A percentile compares a stretch with the other conserved stretches of the same genome.
phyloP scores from a whole-genome alignment of 306 rosid species.

The Vigna angularis region DNA sequence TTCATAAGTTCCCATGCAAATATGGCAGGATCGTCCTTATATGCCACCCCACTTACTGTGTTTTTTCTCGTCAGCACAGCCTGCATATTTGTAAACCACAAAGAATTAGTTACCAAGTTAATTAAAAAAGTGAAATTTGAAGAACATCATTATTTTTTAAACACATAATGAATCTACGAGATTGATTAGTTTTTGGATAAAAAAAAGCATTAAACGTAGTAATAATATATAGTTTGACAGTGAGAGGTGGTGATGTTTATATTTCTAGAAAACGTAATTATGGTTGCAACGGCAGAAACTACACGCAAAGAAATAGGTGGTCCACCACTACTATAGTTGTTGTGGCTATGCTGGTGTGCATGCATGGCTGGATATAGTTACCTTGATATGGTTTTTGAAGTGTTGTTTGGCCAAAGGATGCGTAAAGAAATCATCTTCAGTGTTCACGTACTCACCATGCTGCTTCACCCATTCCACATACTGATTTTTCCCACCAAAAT shows the following conservation, averaged over 20 bases:
- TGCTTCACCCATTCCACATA: slow-evolving; percentile 52
- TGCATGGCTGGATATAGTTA: neutral
- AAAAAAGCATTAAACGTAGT: too few relatives aligned
- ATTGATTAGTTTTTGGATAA: too few relatives aligned
- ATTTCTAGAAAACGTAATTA: neutral
- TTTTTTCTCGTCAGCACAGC: slow-evolving; percentile 52
- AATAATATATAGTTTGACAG: too few relatives aligned
- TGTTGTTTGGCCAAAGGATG: slow-evolving; percentile 42
- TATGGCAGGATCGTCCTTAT: slow-evolving; percentile 50
- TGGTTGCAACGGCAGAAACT: neutral
- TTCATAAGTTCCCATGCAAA: slow-evolving; percentile 61
- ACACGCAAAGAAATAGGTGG: neutral
- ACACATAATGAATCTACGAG: too few relatives aligned
- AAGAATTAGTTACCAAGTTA: neutral
- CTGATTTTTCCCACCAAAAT: slow-evolving; percentile 50
- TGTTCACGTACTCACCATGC: slow-evolving; percentile 28
- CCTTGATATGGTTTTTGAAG: slow-evolving; percentile 55
- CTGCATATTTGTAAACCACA: slow-evolving; percentile 23
- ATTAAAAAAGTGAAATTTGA: too few relatives aligned
- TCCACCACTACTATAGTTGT: neutral
- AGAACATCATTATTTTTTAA: too few relatives aligned
- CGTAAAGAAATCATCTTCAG: slow-evolving; percentile 52
- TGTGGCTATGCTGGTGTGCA: neutral
- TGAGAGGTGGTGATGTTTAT: too few relatives aligned
- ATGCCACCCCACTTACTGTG: slow-evolving; percentile 43